Base-by-base conservation (phyloP, 345 rosid genomes). In the Hypericum perforatum region DNA sequence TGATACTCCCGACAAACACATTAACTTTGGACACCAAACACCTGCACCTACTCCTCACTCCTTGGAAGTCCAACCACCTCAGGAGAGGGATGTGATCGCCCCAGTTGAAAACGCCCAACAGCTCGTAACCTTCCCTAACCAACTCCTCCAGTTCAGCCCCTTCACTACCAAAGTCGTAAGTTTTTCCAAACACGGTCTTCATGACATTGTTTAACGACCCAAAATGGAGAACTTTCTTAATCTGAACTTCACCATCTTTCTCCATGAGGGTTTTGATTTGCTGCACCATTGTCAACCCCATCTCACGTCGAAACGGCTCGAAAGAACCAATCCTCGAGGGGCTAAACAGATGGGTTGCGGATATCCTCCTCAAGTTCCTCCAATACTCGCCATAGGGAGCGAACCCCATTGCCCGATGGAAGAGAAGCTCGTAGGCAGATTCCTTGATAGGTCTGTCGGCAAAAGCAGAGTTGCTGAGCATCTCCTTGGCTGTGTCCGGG, bases 351-450 rank as follows among this genome's bases (percentile, higher is more conserved):
- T 75, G 60, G 45, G 47, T 73, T 0, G 76, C 68, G 0, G 87
- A 82, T 7, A 84, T 61, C 58, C 71, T 43, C 2, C 87, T 77
- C 0, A 84, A 69, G 47, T 69, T 74, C 16, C 78, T 69, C 92
- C 87, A 84, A 29, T 84, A 73, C 10, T 65, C 45, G 2, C 85
- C 85, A 0, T 70, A 56, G 16, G 87, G 81, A 16, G 92, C 84
- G 36, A 81, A 84, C 6, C 86, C 91, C 41, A 84, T 78, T 61
- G 92, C 92, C 7, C 82, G 76, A 61, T 81, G 82, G 40, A 84
- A 84, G 85, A 81, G 78, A 49, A 81, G 54, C 11, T 62, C 49
- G 9, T 78, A 73, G 11, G 85, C 87, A 0, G 87, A 74, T 43
- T 70, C 72, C 45, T 81, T 81, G 37, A 84, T 54, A 0, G 92